Evolutionary conservation across 306 rosid genomes (phyloP).

Genomic region (Phaseolus lunatus): DNA sequence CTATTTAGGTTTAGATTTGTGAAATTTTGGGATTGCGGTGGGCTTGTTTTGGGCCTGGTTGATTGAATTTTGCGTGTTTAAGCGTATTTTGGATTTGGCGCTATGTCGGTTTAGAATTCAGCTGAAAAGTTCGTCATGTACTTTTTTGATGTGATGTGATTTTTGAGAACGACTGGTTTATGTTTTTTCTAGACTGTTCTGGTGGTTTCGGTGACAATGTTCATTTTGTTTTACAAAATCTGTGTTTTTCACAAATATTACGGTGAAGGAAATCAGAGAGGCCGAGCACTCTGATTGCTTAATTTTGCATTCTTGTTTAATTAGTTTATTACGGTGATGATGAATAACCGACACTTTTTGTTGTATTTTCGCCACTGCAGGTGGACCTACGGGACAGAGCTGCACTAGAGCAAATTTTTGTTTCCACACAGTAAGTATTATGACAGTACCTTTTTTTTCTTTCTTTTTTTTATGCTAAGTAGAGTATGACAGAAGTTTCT

Average conservation of each 20-base stretch:
- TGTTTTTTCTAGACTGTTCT: constrained; percentile 13
- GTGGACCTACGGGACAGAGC: constrained; percentile 86
- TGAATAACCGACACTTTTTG: constrained; percentile 34
- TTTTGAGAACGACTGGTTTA: not conserved
- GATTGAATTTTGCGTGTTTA: not conserved
- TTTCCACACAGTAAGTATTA: constrained; percentile 64
- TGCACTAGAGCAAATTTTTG: constrained; percentile 78
- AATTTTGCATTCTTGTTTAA: constrained; percentile 9
- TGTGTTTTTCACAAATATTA: not conserved
- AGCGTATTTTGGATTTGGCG: constrained; percentile 29
- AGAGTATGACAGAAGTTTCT: constrained; percentile 30
- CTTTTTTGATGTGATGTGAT: constrained; percentile 36
- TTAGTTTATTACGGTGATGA: constrained; percentile 29
- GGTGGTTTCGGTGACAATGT: constrained; percentile 4
- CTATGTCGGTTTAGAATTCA: constrained; percentile 35
- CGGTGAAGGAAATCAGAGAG: constrained; percentile 5
- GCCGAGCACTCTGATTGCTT: not conserved
- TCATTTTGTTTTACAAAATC: not conserved
- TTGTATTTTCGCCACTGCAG: constrained; percentile 51
- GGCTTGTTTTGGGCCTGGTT: not conserved
- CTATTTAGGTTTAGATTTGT: constrained; percentile 45
- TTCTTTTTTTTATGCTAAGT: not conserved
- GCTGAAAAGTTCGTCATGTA: constrained; percentile 3
- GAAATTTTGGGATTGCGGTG: constrained; percentile 25
- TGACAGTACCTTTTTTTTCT: not conserved